Conservation (phyloP, 192 early-diverging fungal species). For the Geosiphon pyriformis region DNA sequence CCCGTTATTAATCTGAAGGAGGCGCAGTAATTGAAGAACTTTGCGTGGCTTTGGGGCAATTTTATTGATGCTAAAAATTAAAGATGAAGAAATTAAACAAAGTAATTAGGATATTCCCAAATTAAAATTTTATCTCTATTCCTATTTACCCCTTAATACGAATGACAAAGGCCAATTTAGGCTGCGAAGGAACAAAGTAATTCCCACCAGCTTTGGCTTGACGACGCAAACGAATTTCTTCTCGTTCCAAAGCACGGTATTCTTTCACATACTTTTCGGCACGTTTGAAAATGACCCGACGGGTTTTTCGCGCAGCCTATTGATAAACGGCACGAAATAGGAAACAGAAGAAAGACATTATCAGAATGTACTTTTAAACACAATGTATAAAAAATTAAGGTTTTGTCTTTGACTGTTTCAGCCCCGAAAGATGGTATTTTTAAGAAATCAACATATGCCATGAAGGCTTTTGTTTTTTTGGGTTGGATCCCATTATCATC, state of each 20-base stretch:
- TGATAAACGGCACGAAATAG: background rate
- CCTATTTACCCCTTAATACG: slow-evolving; percentile 77
- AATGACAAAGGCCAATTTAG: slow-evolving; percentile 97
- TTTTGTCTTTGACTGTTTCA: slow-evolving; percentile 35
- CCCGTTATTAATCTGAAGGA: slow-evolving; percentile 99
- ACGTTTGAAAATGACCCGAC: slow-evolving; percentile 98
- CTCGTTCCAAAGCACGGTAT: slow-evolving; percentile 84
- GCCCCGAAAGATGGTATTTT: slow-evolving; percentile 77
- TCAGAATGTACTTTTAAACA: background rate
- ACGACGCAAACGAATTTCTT: slow-evolving; percentile 89
- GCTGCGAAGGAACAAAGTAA: slow-evolving; percentile 93
- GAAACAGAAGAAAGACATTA: slow-evolving; percentile 5
- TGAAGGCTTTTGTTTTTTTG: slow-evolving; percentile 38
- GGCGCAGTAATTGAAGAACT: slow-evolving; percentile 97
- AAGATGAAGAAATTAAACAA: background rate
- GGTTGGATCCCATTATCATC: slow-evolving; percentile 41
- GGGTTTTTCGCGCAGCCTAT: slow-evolving; percentile 55
- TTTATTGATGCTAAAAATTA: slow-evolving; percentile 84
- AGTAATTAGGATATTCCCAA: background rate
- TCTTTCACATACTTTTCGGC: slow-evolving; percentile 98
- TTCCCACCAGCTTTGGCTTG: slow-evolving; percentile 85
- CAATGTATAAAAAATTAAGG: background rate
- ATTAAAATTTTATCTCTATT: background rate
- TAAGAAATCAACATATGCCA: slow-evolving; percentile 38
- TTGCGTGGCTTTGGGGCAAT: slow-evolving; percentile 99